These are phyloP conservation scores for Conringia planisiliqua DNA, from an alignment of 345 rosid genomes.

Conservation along the genomic window DNA sequence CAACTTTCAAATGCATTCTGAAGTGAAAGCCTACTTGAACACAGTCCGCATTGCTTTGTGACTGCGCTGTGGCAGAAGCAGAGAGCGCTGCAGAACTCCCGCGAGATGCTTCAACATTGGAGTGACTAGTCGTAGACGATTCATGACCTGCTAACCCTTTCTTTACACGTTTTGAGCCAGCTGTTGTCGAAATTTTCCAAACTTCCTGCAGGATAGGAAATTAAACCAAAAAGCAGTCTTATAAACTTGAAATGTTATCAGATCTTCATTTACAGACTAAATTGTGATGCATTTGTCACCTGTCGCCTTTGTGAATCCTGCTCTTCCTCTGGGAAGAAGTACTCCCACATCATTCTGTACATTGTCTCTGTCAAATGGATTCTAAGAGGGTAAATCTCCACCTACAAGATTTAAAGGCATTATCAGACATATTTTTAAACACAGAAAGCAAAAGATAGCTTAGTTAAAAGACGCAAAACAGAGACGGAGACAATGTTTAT, in stretches of 20 bases:
- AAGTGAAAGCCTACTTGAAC: slow-evolving; percentile 41
- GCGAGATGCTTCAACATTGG: slow-evolving; percentile 56
- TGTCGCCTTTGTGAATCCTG: slow-evolving; percentile 97
- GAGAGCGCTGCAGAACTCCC: slow-evolving; percentile 35
- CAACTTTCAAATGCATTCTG: not conserved
- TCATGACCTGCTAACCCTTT: slow-evolving; percentile 63
- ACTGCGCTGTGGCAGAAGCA: slow-evolving; percentile 30
- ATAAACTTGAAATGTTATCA: not conserved
- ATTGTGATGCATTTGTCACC: slow-evolving; percentile 39
- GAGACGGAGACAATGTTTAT: too few species aligned
- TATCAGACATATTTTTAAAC: not conserved
- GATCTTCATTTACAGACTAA: not conserved
- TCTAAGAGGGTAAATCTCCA: slow-evolving; percentile 92
- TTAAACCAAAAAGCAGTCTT: not conserved
- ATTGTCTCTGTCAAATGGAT: slow-evolving; percentile 96
- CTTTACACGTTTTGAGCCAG: slow-evolving; percentile 74
- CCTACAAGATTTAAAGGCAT: slow-evolving; percentile 40
- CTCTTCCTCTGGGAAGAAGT: slow-evolving; percentile 94
- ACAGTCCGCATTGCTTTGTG: slow-evolving; percentile 37
- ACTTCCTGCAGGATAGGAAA: slow-evolving; percentile 58
- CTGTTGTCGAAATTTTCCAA: slow-evolving; percentile 94
- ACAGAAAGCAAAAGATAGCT: not conserved
- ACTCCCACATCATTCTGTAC: slow-evolving; percentile 98
- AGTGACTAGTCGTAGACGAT: slow-evolving; percentile 49
- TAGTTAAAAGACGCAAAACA: not conserved